Evolutionary conservation across 805 yeast species (phyloP).

Genomic region (Pichia rugopelliculosa): DNA sequence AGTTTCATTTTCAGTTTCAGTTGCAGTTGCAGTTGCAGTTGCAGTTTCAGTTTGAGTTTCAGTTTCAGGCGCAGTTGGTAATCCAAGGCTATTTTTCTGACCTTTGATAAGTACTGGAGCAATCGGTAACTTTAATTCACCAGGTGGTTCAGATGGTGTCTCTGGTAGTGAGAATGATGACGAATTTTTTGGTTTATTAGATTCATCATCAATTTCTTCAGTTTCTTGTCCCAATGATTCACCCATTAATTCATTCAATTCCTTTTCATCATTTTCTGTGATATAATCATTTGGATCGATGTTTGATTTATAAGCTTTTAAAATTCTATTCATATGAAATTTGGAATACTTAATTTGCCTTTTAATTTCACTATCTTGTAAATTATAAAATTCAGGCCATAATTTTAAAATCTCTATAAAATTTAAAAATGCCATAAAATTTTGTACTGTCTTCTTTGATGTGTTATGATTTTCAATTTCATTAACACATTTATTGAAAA

Average conservation of each 20-base stretch:
- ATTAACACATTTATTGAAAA: conserved; percentile 48
- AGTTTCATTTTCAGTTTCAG: no score
- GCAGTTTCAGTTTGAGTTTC: no score
- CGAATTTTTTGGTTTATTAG: conserved; percentile 15
- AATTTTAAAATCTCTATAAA: conserved; percentile 45
- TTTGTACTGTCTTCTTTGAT: conserved; percentile 40
- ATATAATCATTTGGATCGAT: conserved; percentile 53
- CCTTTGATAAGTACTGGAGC: conserved; percentile 28
- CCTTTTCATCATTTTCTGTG: conserved; percentile 31
- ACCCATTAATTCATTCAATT: conserved; percentile 11
- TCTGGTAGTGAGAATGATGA: conserved; percentile 5
- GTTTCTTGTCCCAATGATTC: conserved; percentile 3
- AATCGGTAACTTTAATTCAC: conserved; percentile 22
- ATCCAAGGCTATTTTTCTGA: conserved; percentile 23
- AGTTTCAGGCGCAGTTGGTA: conserved; percentile 22
- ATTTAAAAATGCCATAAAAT: conserved; percentile 46
- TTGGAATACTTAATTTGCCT: conserved; percentile 52
- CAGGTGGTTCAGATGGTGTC: conserved; percentile 18
- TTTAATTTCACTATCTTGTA: conserved; percentile 18
- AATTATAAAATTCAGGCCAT: conserved; percentile 28
- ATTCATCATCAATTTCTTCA: conserved; percentile 9
- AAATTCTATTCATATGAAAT: conserved; percentile 52
- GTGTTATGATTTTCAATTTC: conserved; percentile 39
- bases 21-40: background rate
- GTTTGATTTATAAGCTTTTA: conserved; percentile 40